A percentile compares a stretch with the other conserved stretches of the same genome.
These are phyloP conservation scores for Ciborinia camelliae DNA, from an alignment of 2,329 filamentous ascomycete species.

Conservation along the genomic window DNA sequence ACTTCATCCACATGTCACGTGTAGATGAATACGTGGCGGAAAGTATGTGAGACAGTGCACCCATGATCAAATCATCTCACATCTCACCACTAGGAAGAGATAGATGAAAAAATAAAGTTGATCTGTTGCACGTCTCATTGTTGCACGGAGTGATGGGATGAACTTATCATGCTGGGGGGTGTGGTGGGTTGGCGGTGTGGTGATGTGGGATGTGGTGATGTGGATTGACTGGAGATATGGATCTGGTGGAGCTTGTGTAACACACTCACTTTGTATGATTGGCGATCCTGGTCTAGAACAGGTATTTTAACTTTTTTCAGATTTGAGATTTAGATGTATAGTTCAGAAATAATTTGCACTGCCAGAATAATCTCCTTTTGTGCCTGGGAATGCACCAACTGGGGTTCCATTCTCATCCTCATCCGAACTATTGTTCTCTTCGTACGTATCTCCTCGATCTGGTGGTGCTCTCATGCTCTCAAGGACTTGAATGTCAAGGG, in stretches of 20 bases:
- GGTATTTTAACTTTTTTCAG: neutral
- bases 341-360: conserved; percentile 33
- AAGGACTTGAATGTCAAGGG: conserved; percentile 62
- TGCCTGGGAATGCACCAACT: conserved; percentile 52
- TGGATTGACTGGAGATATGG: neutral
- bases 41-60: conserved; percentile 11
- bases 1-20: neutral
- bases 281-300: neutral
- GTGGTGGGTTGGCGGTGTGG: conserved; percentile 5
- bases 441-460: conserved; percentile 45
- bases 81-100: conserved; percentile 14
- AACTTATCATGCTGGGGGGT: neutral
- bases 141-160: conserved; percentile 16
- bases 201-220: conserved; percentile 11
- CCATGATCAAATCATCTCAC: conserved; percentile 11
- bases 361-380: conserved; percentile 41
- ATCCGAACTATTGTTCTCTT: conserved; percentile 45
- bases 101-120: neutral
- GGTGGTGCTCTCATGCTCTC: conserved; percentile 57
- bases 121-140: conserved; percentile 19
- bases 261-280: neutral
- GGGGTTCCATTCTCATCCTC: conserved; percentile 33
- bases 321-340: neutral
- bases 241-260: conserved; percentile 14
- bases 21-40: conserved; percentile 13